Evolutionary conservation across 768 basidiomycete species (phyloP), one percentile per base, ranked within the genome.

Genomic region (Mycena polygramma): DNA sequence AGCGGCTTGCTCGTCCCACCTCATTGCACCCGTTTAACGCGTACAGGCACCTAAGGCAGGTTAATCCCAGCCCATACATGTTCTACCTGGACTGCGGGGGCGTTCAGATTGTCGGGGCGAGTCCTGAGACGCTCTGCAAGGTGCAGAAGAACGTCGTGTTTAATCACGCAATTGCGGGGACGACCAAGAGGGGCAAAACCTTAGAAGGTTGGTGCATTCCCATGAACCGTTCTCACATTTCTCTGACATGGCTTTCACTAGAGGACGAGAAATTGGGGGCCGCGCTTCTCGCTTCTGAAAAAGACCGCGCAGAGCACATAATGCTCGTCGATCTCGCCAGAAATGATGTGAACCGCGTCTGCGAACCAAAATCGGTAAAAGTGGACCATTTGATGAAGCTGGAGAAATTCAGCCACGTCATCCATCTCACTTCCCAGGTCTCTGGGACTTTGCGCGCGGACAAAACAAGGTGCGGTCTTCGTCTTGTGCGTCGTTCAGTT

Each of bases 21-120:
- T 79, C 87, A 22, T 84, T 99, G 22, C 96, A 99, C 79, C 97
- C 98, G 2, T 99, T 99, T 86, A 99, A 99, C 83, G 96, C 92
- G 9, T 99, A 99, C 78, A 87, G 98, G 58, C 94, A 95, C 63
- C 86, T 99, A 53, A 92, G 98, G 53, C 92, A 97, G 76, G 89
- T 98, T 70, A 99, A 99, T 76, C 98, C 98, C 1, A 97, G 95
- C 63, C 98, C 98, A 19, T 99, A 99, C 82, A 98, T 98, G 97
- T 99, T 97, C 82, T 99, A 96, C 79, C 80, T 99, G 75, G 94
- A 99, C 75, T 97, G 96, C 74, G 94, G 94, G 7, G 95, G 95
- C 64, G 78, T 97, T 14, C 96, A 98, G 80, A 86, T 99, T 43
- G 96, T 99, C n/a, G 98, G 98, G 14, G 98, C 98, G 2, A 97